A percentile compares a stretch with the other conserved stretches of the same genome.
These are phyloP conservation scores for Chlorella ohadii DNA, from an alignment of 139 green algal species.

Conservation along the genomic window DNA sequence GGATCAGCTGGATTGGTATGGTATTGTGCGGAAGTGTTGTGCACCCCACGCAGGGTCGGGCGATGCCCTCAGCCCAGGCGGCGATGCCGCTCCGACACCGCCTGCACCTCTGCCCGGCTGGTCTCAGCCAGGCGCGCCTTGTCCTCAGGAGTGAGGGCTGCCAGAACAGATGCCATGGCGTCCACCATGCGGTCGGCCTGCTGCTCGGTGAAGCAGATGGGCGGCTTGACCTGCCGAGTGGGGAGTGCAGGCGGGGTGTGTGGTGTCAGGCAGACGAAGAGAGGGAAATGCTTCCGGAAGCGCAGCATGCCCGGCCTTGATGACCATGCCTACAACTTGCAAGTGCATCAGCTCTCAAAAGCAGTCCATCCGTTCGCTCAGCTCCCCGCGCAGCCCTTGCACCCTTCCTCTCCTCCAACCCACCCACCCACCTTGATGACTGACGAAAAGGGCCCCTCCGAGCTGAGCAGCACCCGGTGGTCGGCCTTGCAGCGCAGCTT, in stretches of 20 bases:
- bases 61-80: constrained; percentile 4
- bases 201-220: constrained; percentile 90
- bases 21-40: no score
- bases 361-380: no score
- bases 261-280: neutral
- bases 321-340: no score
- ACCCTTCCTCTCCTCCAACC: no score
- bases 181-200: constrained; percentile 92
- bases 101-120: neutral
- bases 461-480: constrained; percentile 91
- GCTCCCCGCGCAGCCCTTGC: no score
- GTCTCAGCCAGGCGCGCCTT: neutral
- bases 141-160: constrained; percentile 5
- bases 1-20: no score
- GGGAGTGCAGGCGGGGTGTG: neutral
- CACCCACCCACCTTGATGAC: constrained; percentile 83
- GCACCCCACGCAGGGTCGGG: no score
- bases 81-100: neutral
- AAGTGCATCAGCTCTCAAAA: no score
- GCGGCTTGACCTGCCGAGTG: constrained; percentile 86
- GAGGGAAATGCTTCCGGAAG: no score
- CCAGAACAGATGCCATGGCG: constrained; percentile 74
- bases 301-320: no score
- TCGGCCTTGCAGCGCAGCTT: constrained; percentile 88
- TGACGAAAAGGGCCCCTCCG: constrained; percentile 88